Base-by-base conservation (phyloP, 2,329 filamentous ascomycete species). In the Neoscytalidium dimidiatum region DNA sequence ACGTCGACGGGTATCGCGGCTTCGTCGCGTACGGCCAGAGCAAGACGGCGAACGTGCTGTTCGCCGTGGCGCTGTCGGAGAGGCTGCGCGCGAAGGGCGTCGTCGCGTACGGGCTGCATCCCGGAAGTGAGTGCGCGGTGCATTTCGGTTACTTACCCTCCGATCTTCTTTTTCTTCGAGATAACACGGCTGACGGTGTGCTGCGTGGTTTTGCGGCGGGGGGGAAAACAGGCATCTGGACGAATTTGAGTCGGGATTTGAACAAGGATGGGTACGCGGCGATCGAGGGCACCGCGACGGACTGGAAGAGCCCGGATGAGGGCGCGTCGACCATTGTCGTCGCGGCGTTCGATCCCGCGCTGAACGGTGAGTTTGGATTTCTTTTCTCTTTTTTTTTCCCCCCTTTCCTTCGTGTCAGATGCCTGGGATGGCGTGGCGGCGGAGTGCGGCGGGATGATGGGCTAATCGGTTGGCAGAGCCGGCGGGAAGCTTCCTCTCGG, bases 251-350 rank as follows among this genome's bases (percentile, higher is more conserved):
- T n/a, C 31, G 56, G 11, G 56, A 60, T 19, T 13, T 60, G 38
- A 26, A 46, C 28, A 31, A 60, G 28, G 56, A 60, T 17, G 56
- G 56, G 1, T 35, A 46, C 23, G 41, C 41, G 41, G 41, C 56
- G 21, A 60, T 60, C 23, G 56, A 44, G 6, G 41, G 38, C 28
- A 46, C 41, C 26, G 56, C 56, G n/a, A 23, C 41, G 56, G 56
- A 62, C 13, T 62, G 29, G 0, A 74, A 75, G 67, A 72, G 46
- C 6, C 57, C 72, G 4, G 72, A 75, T 43, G 69, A 74, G 64
- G 73, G 73, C 31, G 66, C 71, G 5, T 71, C 73, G 35, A 75
- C 73, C 52, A 72, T 73, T 67, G 71, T 74, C 19, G 69, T 70
- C 31, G 72, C 72, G 9, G 72, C 73, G 6, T 77, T 76, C 65